Percentiles rank a stretch among this genome's conserved stretches.
phyloP scores from a whole-genome alignment of 2,329 filamentous ascomycete species.

The Arthrinium puccinioides region DNA sequence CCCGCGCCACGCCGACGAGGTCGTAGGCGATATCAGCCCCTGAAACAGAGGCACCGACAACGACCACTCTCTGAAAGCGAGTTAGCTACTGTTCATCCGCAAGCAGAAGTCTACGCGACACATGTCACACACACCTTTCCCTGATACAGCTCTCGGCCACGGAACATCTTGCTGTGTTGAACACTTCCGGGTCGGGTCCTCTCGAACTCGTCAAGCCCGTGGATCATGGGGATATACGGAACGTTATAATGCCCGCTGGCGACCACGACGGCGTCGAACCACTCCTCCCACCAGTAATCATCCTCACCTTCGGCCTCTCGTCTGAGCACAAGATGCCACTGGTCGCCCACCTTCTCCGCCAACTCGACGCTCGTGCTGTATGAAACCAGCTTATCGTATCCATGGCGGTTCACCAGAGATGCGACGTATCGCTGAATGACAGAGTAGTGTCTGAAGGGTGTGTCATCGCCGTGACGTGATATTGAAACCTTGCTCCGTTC shows the following conservation, averaged over 20 bases:
- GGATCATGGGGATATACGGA: conserved; percentile 41
- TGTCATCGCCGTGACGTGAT: conserved; percentile 44
- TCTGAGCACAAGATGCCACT: conserved; percentile 48
- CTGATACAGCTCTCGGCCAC: conserved; percentile 35
- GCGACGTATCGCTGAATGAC: conserved; percentile 49
- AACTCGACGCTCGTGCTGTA: conserved; percentile 57
- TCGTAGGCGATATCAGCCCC: conserved; percentile 44
- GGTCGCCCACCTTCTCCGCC: conserved; percentile 38
- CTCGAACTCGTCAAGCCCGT: conserved; percentile 41
- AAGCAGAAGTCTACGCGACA: not conserved
- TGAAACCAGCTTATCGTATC: conserved; percentile 43
- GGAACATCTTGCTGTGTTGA: conserved; percentile 47
- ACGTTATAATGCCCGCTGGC: conserved; percentile 55
- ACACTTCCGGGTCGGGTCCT: conserved; percentile 39
- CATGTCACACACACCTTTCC: conserved; percentile 30
- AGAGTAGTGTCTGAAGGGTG: conserved; percentile 55
- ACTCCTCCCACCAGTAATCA: conserved; percentile 57
- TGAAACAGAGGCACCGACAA: conserved; percentile 59
- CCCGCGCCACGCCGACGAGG: conserved; percentile 10
- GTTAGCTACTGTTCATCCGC: not conserved
- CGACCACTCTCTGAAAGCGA: conserved; percentile 42
- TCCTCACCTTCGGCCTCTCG: conserved; percentile 22
- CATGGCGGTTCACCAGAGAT: conserved; percentile 40
- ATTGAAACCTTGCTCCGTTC: conserved; percentile 32
- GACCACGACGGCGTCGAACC: conserved; percentile 54